Percentiles rank a stretch among this genome's conserved stretches.
phyloP scores from a whole-genome alignment of 2,329 filamentous ascomycete genomes.

The Diaporthe amygdali region DNA sequence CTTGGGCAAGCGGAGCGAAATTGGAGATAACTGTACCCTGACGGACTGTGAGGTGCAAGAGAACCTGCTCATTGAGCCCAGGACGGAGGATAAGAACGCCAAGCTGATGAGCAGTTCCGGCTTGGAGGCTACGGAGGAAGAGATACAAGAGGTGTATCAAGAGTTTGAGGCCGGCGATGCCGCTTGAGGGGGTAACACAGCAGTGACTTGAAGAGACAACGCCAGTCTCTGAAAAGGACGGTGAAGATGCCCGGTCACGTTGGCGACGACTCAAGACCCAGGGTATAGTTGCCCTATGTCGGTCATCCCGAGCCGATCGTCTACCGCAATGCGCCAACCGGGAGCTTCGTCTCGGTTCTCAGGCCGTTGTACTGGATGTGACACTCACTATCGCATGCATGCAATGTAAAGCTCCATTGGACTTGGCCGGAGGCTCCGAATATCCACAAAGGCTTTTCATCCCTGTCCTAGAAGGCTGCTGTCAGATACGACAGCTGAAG shows the following conservation, averaged over 20 bases:
- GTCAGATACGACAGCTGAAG: conserved; percentile 8
- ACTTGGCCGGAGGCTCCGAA: not conserved
- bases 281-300: not conserved
- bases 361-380: not conserved
- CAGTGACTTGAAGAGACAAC: not conserved
- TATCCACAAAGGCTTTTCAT: not conserved
- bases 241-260: not conserved
- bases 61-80: conserved; percentile 83
- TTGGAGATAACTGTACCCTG: conserved; percentile 82
- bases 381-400: not conserved
- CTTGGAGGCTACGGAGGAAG: conserved; percentile 67
- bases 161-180: conserved; percentile 31
- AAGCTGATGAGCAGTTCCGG: conserved; percentile 73
- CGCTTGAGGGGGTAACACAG: conserved; percentile 5
- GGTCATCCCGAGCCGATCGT: not conserved
- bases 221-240: not conserved
- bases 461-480: not conserved
- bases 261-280: not conserved
- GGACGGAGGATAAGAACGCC: conserved; percentile 69
- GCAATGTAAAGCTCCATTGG: not conserved
- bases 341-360: not conserved
- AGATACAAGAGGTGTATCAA: conserved; percentile 60
- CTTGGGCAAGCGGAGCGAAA: conserved; percentile 77
- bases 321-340: not conserved
- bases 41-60: conserved; percentile 94